Conservation (phyloP, 2,329 filamentous ascomycete species). For the Exserohilum rostratum region DNA sequence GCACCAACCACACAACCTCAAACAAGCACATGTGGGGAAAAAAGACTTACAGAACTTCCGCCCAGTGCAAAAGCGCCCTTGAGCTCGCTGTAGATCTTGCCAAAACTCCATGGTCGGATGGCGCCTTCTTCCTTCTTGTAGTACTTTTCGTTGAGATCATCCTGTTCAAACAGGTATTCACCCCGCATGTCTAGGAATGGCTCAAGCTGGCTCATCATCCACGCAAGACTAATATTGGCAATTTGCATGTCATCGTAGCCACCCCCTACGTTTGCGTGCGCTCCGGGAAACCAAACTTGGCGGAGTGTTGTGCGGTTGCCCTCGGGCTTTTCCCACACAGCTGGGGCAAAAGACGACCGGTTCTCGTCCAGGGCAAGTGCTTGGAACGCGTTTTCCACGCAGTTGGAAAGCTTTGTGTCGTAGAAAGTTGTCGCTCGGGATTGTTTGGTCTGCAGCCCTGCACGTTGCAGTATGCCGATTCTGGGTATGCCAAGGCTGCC, state of each 20-base stretch:
- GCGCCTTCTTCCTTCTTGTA: slow-evolving; percentile 52
- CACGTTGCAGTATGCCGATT: slow-evolving; percentile 48
- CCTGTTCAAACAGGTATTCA: slow-evolving; percentile 56
- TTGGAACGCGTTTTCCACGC: slow-evolving; percentile 62
- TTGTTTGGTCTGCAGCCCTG: slow-evolving; percentile 45
- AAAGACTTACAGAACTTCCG: slow-evolving; percentile 46
- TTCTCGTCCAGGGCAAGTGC: slow-evolving; percentile 62
- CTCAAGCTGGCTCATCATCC: slow-evolving; percentile 62
- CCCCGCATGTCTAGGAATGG: slow-evolving; percentile 56
- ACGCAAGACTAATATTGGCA: slow-evolving; percentile 60
- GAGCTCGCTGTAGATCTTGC: slow-evolving; percentile 53
- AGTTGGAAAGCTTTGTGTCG: slow-evolving; percentile 53
- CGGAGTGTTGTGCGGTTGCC: slow-evolving; percentile 54
- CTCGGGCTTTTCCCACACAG: slow-evolving; percentile 58
- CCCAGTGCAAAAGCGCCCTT: slow-evolving; percentile 56
- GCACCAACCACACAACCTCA: neutral
- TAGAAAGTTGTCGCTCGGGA: slow-evolving; percentile 53
- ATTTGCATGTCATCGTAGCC: slow-evolving; percentile 54
- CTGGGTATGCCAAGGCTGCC: slow-evolving; percentile 54
- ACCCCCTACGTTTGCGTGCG: slow-evolving; percentile 60
- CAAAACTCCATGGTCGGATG: slow-evolving; percentile 56
- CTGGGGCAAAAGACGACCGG: slow-evolving; percentile 58
- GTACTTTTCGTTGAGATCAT: slow-evolving; percentile 53
- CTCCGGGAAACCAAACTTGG: slow-evolving; percentile 64
- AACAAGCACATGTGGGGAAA: neutral